Evolutionary conservation across 495 filamentous ascomycete species (phyloP).

Genomic region (Penicillium angulare): DNA sequence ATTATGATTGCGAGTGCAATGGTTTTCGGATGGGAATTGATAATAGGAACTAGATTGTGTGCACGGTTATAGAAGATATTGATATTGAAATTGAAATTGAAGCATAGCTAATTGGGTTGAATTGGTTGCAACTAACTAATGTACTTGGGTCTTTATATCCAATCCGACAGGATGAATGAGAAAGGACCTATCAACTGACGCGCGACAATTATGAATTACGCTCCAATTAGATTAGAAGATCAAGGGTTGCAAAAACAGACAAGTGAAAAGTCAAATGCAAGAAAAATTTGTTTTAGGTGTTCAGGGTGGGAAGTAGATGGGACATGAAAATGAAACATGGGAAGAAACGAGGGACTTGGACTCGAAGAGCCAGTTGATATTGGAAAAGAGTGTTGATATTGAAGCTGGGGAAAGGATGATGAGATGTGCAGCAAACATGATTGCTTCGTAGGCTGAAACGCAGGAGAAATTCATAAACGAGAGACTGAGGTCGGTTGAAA

Average conservation of each 20-base stretch:
- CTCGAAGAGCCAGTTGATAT: neutral
- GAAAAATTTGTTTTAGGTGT: neutral
- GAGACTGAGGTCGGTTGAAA: neutral
- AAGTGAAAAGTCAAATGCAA: neutral
- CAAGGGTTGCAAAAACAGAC: too few species aligned
- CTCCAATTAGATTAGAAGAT: neutral
- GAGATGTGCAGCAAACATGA: constrained; percentile 5
- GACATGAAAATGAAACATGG: too few species aligned
- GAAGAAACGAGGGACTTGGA: neutral
- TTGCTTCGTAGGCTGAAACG: constrained; percentile 23
- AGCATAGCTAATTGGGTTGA: neutral
- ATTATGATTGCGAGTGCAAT: too few species aligned
- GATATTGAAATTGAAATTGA: neutral
- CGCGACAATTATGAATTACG: constrained; percentile 2
- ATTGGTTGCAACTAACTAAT: neutral
- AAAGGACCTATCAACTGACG: neutral
- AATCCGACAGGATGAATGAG: neutral
- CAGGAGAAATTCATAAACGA: constrained; percentile 7
- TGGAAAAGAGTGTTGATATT: neutral
- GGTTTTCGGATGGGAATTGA: neutral
- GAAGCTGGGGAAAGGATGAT: neutral
- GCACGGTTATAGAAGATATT: too few species aligned
- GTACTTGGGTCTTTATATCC: neutral
- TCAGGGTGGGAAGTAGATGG: too few species aligned
- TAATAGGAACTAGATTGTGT: neutral